Base-by-base conservation (phyloP, 2,329 filamentous ascomycete species). In the Aspergillus fructus region DNA sequence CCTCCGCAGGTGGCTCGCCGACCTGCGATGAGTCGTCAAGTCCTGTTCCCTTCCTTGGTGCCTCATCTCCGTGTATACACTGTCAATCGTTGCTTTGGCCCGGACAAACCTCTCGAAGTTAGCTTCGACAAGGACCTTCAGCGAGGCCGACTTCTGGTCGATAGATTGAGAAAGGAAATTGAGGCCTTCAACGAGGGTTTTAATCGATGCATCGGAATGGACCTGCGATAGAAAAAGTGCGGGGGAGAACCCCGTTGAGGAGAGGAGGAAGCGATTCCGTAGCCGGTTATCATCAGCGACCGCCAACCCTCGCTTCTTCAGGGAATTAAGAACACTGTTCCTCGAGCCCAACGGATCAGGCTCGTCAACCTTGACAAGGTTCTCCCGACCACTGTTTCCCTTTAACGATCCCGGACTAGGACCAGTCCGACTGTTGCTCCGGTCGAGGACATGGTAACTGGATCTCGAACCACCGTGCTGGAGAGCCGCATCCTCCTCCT, bases 71-170 rank as follows among this genome's bases (percentile, higher is more conserved):
- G 88, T 96, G 77, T 99, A 99, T 52, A 99, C 94, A 76, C 96
- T 96, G 77, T 99, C 94, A 68, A 99, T 97, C 7, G 93, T 97
- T 17, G 93, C 91, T 75, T 99, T 99, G 43, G 94, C 94, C 62
- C 91, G 89, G 55, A 99, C 94, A 78, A 99, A 99, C 64, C 93
- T 89, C 76, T 99, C 96, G 71, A 99, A 99, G 73, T 99, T 99
- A 62, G 91, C 93, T 74, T 99, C 94, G 23, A 99, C 94, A 17
- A 99, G 83, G 11, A 96, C 90, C 72, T 99, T 99, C 60, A 99
- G 83, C 4, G 93, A 97, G 0, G 93, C 94, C 0, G 93, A 97
- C 75, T 99, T 99, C 76, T 97, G 91, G 68, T 97, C 94, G 68
- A 99, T 99, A 1, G 93, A 97, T 60, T 85, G 85, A 17, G 92